phyloP scores from a whole-genome alignment of 2,329 filamentous ascomycete genomes.

The Tolypocladium sp. region DNA sequence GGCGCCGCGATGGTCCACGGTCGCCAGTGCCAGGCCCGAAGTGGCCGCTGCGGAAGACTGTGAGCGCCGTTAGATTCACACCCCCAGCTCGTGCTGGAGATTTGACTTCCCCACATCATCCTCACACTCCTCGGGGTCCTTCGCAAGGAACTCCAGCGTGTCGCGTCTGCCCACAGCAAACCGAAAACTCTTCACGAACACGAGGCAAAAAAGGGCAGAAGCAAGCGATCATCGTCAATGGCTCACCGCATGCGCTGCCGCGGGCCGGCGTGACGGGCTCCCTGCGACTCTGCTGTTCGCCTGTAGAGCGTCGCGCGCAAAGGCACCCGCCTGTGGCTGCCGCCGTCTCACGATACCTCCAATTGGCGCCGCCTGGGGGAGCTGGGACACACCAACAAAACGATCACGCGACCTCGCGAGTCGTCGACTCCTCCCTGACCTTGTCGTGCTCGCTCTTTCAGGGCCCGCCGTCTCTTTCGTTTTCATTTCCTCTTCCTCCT shows the following conservation, averaged over 20 bases:
- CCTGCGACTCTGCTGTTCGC: not conserved
- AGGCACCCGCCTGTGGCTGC: not conserved
- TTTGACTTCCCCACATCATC: not conserved
- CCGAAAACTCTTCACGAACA: not conserved
- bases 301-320: not conserved
- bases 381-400: not conserved
- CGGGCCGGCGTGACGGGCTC: not conserved
- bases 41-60: not conserved
- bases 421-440: not conserved
- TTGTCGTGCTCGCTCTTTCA: not conserved
- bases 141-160: not conserved
- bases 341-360: constrained; percentile 8
- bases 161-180: not conserved
- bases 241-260: not conserved
- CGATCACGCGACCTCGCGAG: constrained; percentile 10
- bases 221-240: not conserved
- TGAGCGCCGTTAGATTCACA: not conserved
- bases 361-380: not conserved
- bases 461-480: not conserved
- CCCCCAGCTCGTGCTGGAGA: not conserved
- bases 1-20: constrained; percentile 14
- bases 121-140: not conserved
- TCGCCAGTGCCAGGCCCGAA: constrained; percentile 13
- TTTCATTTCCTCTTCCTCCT: not conserved
- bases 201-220: not conserved